These are phyloP conservation scores for Ophiostoma ips DNA, from an alignment of 2,329 filamentous ascomycete genomes.

Conservation along the genomic window DNA sequence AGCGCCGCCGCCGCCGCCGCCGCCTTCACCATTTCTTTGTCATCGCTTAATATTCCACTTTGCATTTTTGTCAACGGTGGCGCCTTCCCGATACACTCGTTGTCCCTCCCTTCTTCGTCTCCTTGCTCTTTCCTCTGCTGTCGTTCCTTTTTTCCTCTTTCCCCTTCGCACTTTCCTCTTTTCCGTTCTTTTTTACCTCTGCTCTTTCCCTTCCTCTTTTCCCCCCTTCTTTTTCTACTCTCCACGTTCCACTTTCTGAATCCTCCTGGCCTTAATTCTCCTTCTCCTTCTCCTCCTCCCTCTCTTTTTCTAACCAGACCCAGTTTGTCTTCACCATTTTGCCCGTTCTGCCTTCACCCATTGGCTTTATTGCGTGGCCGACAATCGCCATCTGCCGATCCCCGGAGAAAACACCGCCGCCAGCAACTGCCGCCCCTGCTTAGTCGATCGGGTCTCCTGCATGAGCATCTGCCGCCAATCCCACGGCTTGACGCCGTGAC, in stretches of 20 bases:
- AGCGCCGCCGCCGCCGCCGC: no score
- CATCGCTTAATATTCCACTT: neutral
- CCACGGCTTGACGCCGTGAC: slow-evolving; percentile 1
- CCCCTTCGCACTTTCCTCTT: no score
- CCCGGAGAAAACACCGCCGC: no score
- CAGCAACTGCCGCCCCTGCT: no score
- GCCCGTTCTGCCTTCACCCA: no score
- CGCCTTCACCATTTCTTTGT: no score
- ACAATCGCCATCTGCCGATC: no score
- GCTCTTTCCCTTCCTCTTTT: neutral
- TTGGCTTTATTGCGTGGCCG: no score
- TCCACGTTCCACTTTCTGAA: neutral
- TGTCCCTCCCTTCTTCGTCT: neutral
- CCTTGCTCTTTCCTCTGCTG: neutral
- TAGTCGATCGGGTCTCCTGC: neutral
- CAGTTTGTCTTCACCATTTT: neutral
- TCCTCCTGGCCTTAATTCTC: neutral
- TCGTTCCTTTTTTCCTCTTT: neutral
- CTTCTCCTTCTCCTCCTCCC: neutral
- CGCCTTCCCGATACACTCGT: neutral
- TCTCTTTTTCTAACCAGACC: neutral
- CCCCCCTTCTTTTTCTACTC: no score
- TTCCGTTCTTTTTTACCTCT: no score
- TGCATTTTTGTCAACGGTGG: neutral
- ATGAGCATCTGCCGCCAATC: neutral